Base-by-base conservation (phyloP, 179 eudicot species). In the Pouteria campechiana region DNA sequence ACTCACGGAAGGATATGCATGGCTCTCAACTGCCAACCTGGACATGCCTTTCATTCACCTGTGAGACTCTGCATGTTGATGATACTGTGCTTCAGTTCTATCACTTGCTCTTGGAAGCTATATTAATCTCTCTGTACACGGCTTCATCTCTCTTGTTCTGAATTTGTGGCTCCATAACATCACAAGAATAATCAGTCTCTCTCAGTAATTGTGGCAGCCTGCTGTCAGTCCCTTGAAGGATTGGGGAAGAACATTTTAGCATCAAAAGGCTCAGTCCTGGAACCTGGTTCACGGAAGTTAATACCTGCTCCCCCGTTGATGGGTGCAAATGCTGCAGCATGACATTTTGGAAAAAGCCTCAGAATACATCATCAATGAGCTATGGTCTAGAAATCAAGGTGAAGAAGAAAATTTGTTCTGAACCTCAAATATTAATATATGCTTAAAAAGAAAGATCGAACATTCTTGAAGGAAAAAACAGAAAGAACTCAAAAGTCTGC, bases 311-410 rank as follows among this genome's bases (percentile, higher is more conserved):
- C 76, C 60, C 60, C 57, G 60, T 58, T 69, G 87, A 89, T 78
- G 9, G 93, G 95, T 7, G 95, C 95, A 72, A 89, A 89, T 24
- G 97, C 97, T 89, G 90, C 75, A 71, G 25, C 23, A 28, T 43
- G 46, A 28, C 24, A 46, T 18, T 22, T 40, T 60, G 22, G 38
- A 7, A 45, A 3, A 13, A 11, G 10, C 18, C 31, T 21, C 28
- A 32, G n/a, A 18, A 14, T 35, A 30, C 17, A 47, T 9, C 21
- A 24, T 2, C 9, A 17, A 19, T 47, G 7, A 33, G 20, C 14
- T 43, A 15, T 6, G 17, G n/a, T 25, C 36, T 23, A 29, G 23
- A 7, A 35, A 30, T 36, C 23, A 2, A 14, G 33, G 2, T 7
- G 34, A 46, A 13, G 23, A 38, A 43, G 39, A 28, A 35, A 17